phyloP scores from a whole-genome alignment of 495 filamentous ascomycete species.

The Penicillium paradoxum region DNA sequence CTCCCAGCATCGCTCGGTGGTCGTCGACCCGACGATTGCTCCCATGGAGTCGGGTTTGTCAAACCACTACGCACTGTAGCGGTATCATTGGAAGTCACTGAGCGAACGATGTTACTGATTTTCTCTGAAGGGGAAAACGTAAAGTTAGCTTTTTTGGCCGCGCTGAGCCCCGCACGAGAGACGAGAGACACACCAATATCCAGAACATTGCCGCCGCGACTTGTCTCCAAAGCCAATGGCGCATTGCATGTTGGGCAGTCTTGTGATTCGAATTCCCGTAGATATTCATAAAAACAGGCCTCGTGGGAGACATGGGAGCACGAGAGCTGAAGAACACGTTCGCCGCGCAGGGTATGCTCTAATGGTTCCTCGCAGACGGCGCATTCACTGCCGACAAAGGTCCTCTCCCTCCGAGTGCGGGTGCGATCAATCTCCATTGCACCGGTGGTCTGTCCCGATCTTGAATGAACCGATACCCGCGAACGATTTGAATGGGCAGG shows the following conservation, averaged over 20 bases:
- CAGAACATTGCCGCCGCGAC: conserved; percentile 87
- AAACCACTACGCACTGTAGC: conserved; percentile 46
- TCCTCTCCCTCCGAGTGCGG: conserved; percentile 81
- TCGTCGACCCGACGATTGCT: conserved; percentile 45
- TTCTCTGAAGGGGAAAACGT: conserved; percentile 58
- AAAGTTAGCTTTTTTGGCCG: conserved; percentile 5
- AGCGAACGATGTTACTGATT: conserved; percentile 89
- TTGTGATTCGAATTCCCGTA: conserved; percentile 91
- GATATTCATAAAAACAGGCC: conserved; percentile 98
- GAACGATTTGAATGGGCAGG: conserved; percentile 31
- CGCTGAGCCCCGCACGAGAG: neutral
- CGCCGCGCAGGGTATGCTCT: conserved; percentile 92
- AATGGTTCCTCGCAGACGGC: conserved; percentile 96
- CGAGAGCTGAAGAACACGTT: conserved; percentile 92
- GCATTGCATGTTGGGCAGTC: conserved; percentile 94
- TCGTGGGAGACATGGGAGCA: conserved; percentile 96
- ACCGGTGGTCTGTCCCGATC: conserved; percentile 60
- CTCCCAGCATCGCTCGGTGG: conserved; percentile 45
- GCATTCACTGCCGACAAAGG: conserved; percentile 91
- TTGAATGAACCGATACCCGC: conserved; percentile 43
- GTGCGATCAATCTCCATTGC: conserved; percentile 73
- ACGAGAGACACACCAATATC: conserved; percentile 74
- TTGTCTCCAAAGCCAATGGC: conserved; percentile 88
- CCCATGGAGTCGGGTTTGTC: conserved; percentile 57
- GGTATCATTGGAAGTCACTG: conserved; percentile 64